Evolutionary conservation across 805 yeast genomes (phyloP), one percentile per base, ranked within the genome.

Genomic region (Candida dajiaensis): DNA sequence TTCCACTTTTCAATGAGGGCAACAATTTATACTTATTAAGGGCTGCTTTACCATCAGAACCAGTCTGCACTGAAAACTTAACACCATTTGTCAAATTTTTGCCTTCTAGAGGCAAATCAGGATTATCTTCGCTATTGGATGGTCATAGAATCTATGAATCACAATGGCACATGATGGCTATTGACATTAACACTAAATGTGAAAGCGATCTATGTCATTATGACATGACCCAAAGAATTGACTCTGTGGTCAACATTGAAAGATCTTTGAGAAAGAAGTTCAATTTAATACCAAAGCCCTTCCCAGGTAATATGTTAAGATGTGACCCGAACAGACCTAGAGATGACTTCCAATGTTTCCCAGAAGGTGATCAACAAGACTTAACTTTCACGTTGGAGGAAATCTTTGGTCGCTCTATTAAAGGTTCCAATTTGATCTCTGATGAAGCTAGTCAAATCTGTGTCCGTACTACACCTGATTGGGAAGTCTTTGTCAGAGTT

Each of bases 21-120:
- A 74, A 77, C 46, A 61, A 71, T 5, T 59, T 81, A 22, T 85
- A 71, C 56, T 65, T 83, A 19, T 61, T 90, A 51, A 74, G 95
- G 50, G 96, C 97, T 7, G 86, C 97, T 0, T 74, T 94, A 42
- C 97, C 99, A 1, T 79, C 92, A 50, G 99, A 94, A 61, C 96
- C 97, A 0, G 82, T 94, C 16, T 94, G 99, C 66, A 94, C 99
- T 0, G 99, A 94, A 64, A 94, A 94, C 66, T 73, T 94, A 60
- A 92, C 99, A 0, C 98, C 99, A 0, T 89, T 92, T 55, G 65
- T 94, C 51, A 90, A 89, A 61, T 70, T 94, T 50, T 72, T 94
- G 25, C 98, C 99, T 3, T 86, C 97, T 11, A 83, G 88, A 60
- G 97, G 97, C 2, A 85, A 83, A 62, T 81, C 95, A 0, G 99